Evolutionary conservation across 352 stramenopile genomes (phyloP).

Genomic region (Albugo laibachii): DNA sequence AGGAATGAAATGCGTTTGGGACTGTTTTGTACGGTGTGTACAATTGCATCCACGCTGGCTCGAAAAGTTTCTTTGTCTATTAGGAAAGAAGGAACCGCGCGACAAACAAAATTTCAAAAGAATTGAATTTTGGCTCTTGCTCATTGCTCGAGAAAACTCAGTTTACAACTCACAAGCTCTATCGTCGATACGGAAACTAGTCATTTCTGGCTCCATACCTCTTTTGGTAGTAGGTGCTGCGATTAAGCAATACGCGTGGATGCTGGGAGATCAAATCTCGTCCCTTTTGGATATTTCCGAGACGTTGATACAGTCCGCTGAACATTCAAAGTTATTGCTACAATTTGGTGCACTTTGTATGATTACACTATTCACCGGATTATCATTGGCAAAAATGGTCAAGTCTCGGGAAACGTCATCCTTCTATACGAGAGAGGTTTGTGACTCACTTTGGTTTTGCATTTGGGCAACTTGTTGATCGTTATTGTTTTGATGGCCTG

Average conservation of each 20-base stretch:
- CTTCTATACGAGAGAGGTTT: conserved; percentile 34
- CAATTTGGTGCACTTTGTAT: conserved; percentile 23
- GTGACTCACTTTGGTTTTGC: background rate
- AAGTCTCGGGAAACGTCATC: conserved; percentile 4
- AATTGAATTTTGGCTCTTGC: conserved; percentile 27
- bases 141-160: conserved; percentile 20
- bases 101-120: background rate
- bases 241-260: conserved; percentile 17
- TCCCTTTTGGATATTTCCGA: conserved; percentile 18
- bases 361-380: conserved; percentile 20
- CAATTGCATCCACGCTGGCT: no score
- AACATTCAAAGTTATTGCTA: conserved; percentile 8
- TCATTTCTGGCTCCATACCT: conserved; percentile 9
- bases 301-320: conserved; percentile 13
- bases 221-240: conserved; percentile 12
- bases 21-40: no score
- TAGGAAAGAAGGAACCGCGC: background rate
- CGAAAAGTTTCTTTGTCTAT: background rate
- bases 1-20: no score
- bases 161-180: conserved; percentile 18
- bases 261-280: conserved; percentile 20
- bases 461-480: background rate
- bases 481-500: background rate
- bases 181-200: conserved; percentile 23
- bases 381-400: no score